Evolutionary conservation across 306 rosid genomes (phyloP), one percentile per base, ranked within the genome.

Genomic region (Arachis hypogaea): DNA sequence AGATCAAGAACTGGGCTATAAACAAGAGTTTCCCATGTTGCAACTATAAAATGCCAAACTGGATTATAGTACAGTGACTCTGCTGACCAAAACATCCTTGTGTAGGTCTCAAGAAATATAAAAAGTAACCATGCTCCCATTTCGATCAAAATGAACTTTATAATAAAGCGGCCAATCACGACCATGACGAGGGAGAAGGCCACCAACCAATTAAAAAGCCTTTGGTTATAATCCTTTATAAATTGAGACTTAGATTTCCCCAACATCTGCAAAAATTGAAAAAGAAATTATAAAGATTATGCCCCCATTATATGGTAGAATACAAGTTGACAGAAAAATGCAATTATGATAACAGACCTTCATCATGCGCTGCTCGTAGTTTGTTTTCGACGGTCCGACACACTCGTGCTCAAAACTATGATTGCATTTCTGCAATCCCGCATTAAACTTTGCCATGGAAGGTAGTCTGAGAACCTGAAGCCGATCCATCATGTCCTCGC

Each of bases 151-250:
- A 92, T 69, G 81, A 89, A 91, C 83, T 94, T 92, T 67, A 94
- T 66, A 62, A 94, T 68, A 68, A 94, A 92, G 75, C 99, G 92
- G 60, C 99, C 97, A 62, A 94, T 82, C 50, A 87, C 96, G 54
- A 94, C 97, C 97, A 92, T 89, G 67, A 81, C 86, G 59, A 94
- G 89, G 42, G 99, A 89, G 88, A 92, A 94, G 74, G 91, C 89
- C 82, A 94, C 99, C 95, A 92, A 72, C 99, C 99, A 92, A 88
- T 89, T 94, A 86, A 92, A 94, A 80, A 94, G 97, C 72, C 92
- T 84, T 77, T 89, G 92, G 69, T 94, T 94, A 81, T 94, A 94
- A 36, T 94, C 99, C 84, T 90, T 89, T 58, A 94, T 94, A 76
- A 94, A 94, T 44, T 82, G 88, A 51, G 91, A 75, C 45, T 86